Evolutionary conservation across 495 filamentous ascomycete species (phyloP), one percentile per base, ranked within the genome.

Genomic region (Haplographium delicatum): DNA sequence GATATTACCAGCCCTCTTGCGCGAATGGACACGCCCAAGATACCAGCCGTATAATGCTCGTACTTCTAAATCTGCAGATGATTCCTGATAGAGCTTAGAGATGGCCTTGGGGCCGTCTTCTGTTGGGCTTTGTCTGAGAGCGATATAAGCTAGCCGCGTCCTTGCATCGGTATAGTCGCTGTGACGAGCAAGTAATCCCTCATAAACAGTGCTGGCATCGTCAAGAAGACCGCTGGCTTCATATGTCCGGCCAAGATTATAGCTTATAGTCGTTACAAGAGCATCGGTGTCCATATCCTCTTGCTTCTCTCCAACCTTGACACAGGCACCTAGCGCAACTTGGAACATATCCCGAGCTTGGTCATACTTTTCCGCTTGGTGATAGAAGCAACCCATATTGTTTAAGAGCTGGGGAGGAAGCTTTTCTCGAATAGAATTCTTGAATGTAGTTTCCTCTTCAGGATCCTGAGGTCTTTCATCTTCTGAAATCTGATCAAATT

Each of bases 361-460:
- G 18, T 83, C 79, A 53, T 86, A 83, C 57, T 88, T 89, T 58
- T 94, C 94, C 0, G 78, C 72, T 57, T 94, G 88, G 57, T 86
- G 97, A 53, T 94, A 78, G 70, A 97, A 95, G 64, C 88, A 93
- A 2, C 88, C 93, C 65, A 98, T 94, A 61, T 98, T 97, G 72
- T 96, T 97, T 34, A 96, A 80, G 1, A 98, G 73, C 64, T 96
- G 90, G 1, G 94, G 89, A 4, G 90, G 86, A 0, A 97, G 71
- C 51, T 81, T 70, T 62, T 89, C 82, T 27, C 88, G 81, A 26
- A 93, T 71, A 22, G 69, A 70, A 25, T 72, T 69, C 45, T 77
- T 78, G 22, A 78, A 58, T 23, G 78, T 72, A n/a, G 76, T 74
- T 27, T 78, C 75, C 18, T 84, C 81, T 5, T 84, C 78, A 0